These are phyloP conservation scores for Penicillium sp. DNA, from an alignment of 2,329 filamentous ascomycete species.

Conservation along the genomic window DNA sequence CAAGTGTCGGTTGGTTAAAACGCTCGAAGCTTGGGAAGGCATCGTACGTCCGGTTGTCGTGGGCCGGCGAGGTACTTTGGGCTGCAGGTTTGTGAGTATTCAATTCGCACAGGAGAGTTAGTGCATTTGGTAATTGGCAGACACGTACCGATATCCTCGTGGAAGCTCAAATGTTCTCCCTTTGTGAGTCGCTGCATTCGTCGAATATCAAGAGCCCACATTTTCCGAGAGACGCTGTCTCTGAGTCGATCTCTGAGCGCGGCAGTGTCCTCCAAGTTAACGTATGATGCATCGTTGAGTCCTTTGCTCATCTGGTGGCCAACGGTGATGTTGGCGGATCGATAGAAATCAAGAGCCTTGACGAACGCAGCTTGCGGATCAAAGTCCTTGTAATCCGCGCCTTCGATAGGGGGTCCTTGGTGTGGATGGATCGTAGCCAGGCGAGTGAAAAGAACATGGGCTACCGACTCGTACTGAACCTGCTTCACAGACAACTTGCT, in stretches of 20 bases:
- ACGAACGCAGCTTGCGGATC: conserved; percentile 44
- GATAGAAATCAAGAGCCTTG: conserved; percentile 45
- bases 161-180: conserved; percentile 37
- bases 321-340: conserved; percentile 41
- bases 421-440: conserved; percentile 51
- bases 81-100: conserved; percentile 25
- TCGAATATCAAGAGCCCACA: conserved; percentile 47
- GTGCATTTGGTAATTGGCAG: too few species aligned
- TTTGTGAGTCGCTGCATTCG: conserved; percentile 44
- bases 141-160: conserved; percentile 41
- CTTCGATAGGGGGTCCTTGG: conserved; percentile 41
- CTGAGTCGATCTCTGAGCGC: conserved; percentile 42
- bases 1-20: conserved; percentile 35
- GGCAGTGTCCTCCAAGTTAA: conserved; percentile 47
- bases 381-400: conserved; percentile 44
- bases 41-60: conserved; percentile 41
- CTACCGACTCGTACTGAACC: conserved; percentile 51
- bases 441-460: conserved; percentile 51
- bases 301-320: conserved; percentile 40
- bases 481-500: conserved; percentile 51
- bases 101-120: neutral
- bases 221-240: conserved; percentile 43
- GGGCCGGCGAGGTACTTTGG: conserved; percentile 27
- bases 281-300: conserved; percentile 45
- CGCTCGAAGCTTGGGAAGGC: conserved; percentile 46